Evolutionary conservation across 768 basidiomycete species (phyloP), one percentile per base, ranked within the genome.

Genomic region (Leucocoprinus sp.): DNA sequence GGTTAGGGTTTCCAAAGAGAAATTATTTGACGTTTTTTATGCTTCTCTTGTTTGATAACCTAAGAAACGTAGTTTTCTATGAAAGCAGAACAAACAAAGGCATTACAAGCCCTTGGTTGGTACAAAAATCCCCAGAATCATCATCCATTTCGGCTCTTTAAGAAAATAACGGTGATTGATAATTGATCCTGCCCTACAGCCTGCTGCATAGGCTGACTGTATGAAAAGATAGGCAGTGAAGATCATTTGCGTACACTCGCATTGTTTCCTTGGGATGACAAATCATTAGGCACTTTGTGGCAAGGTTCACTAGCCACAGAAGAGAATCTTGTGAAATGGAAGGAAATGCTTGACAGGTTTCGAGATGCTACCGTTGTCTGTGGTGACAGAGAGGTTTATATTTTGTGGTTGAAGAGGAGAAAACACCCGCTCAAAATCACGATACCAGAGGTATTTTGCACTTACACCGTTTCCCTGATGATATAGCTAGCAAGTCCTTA

Each of bases 321-420:
- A 4, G 63, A 71, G n/a, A 38, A 62, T 8, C 49, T 54, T 5
- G 50, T 56, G 2, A 45, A 52, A 23, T 85, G 82, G 82, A 60
- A 55, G 18, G 35, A 34, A 14, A 67, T 78, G 63, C 57, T 76
- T 14, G 54, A 64, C 4, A 57, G 68, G 33, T 83, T 71, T 64
- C 61, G 66, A 37, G 75, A 78, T 41, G 65, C 75, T 23, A 62
- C 80, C 44, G 72, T 72, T 37, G 69, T 79, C 6, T 74, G 70
- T 36, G 64, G 72, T 22, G 55, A 51, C 33, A 55, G 53, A 17
- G 52, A 54, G 43, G 54, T 68, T 29, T 71, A 57, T 60, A 59
- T 64, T 43, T 70, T 57, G 54, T 75, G 56, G 57, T 62, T 57
- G 27, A 62, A 53, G 28, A 49, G 60, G 39, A 55, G 57, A n/a